Base-by-base conservation (phyloP, 2,329 filamentous ascomycete species). In the Diplocarpon mali region DNA sequence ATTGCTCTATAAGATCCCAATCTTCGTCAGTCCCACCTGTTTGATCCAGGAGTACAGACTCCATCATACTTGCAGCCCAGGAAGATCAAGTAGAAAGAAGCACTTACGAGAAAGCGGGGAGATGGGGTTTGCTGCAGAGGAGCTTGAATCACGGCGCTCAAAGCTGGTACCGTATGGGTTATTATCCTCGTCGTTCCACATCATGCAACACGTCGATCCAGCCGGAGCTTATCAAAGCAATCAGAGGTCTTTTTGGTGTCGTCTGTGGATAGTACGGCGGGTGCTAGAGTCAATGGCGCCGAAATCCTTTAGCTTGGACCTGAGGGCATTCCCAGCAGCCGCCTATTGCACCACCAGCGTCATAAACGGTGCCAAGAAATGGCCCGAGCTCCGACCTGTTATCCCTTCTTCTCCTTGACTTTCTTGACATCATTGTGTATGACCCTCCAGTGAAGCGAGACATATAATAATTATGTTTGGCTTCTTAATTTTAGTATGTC, bases 151-250 rank as follows among this genome's bases (percentile, higher is more conserved):
- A 58, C 85, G 80, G 58, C 85, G 83, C 64, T 92, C 85, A 69
- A 94, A 95, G 65, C 86, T 90, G 59, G 72, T 78, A 53, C 88
- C 89, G 62, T 96, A 95, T 5, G 90, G 90, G 64, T 96, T 96
- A 68, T 96, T 96, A 62, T 96, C 87, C 69, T 96, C 90, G 71
- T 96, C 89, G 74, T 95, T 93, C 90, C 90, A 96, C 90, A 96
- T 96, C 56, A 58, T 74, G 63, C 51, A 42, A 17, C 45, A 94
- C 94, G 57, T 57, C 70, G 60, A 40, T 46, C 44, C 45, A 46
- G 32, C 39, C 45, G 42, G 41, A 55, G 52, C 44, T 51, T 50
- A 49, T 32, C 15, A 27, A 31, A 36, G 40, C 49, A 51, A 53
- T 43, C 41, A 48, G 46, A 48, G 10, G 42, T 28, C 42, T 38